Percentiles rank a stretch among this genome's conserved stretches.
These are phyloP conservation scores for Phaseolus lunatus DNA, from an alignment of 306 rosid species.

Conservation along the genomic window DNA sequence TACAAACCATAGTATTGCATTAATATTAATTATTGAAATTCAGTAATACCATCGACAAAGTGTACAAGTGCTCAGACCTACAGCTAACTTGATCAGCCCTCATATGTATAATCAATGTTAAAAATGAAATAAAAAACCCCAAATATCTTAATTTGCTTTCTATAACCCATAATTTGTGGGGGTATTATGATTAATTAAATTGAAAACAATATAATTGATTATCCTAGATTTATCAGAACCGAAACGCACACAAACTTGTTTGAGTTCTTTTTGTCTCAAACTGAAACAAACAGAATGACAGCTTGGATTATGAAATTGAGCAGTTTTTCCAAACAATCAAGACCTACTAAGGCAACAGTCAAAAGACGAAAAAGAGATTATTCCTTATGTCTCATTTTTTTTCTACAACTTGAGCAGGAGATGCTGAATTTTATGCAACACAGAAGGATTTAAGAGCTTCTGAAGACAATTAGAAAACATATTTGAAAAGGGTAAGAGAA, in stretches of 20 bases:
- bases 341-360: background rate
- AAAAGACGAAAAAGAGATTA: background rate
- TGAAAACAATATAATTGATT: conserved; percentile 12
- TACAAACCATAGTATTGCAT: background rate
- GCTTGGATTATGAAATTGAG: background rate
- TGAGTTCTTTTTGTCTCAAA: background rate
- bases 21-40: conserved; percentile 10
- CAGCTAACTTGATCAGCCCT: background rate
- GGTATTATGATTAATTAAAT: background rate
- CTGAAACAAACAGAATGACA: conserved; percentile 11
- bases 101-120: background rate
- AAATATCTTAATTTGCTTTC: background rate
- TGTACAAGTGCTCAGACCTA: background rate
- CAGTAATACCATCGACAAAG: conserved; percentile 10
- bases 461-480: background rate
- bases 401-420: background rate
- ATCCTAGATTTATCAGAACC: conserved; percentile 1
- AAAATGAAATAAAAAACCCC: background rate
- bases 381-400: background rate
- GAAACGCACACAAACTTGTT: background rate
- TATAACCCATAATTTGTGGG: background rate
- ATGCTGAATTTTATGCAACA: background rate
- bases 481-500: background rate
- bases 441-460: conserved; percentile 3
- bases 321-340: conserved; percentile 7